Percentiles rank a stretch among this genome's conserved stretches.
Conservation (phyloP, 352 stramenopile species). For the Phytophthora pseudosyringae region DNA sequence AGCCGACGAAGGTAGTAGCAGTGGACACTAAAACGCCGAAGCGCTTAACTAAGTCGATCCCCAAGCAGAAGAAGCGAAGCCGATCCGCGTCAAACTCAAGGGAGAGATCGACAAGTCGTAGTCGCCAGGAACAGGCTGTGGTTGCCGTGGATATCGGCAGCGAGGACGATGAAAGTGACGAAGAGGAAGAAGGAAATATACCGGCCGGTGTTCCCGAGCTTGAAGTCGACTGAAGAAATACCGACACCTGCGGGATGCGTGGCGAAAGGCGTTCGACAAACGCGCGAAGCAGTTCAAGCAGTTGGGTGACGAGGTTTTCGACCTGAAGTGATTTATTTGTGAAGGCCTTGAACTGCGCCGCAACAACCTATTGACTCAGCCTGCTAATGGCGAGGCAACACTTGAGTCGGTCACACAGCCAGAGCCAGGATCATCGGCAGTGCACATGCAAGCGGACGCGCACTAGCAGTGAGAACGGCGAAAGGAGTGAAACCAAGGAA, state of each 20-base stretch:
- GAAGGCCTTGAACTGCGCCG: background rate
- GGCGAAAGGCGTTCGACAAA: background rate
- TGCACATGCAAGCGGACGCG: slow-evolving; percentile 1
- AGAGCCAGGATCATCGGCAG: slow-evolving; percentile 2
- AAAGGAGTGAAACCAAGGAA: slow-evolving; percentile 1
- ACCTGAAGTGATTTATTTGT: slow-evolving; percentile 1
- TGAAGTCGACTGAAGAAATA: slow-evolving; percentile 5
- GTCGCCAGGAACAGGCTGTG: slow-evolving; percentile 5
- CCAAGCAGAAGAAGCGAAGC: slow-evolving; percentile 3
- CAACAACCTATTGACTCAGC: background rate
- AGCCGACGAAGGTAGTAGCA: background rate
- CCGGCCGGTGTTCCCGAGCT: slow-evolving; percentile 10
- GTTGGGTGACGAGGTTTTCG: slow-evolving; percentile 3
- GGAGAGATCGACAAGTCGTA: slow-evolving; percentile 7
- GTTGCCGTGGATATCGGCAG: background rate
- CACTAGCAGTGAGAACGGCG: background rate
- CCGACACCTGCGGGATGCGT: background rate
- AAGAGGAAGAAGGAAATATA: slow-evolving; percentile 3
- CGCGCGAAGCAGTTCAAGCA: background rate
- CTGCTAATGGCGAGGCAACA: background rate
- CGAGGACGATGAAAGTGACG: slow-evolving; percentile 1
- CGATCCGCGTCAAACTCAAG: slow-evolving; percentile 7
- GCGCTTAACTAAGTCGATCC: background rate
- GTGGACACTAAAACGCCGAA: background rate
- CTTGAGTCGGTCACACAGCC: background rate